Evolutionary conservation across 139 green algal genomes (phyloP).

Genomic region (Protoeuglena noctilucae): DNA sequence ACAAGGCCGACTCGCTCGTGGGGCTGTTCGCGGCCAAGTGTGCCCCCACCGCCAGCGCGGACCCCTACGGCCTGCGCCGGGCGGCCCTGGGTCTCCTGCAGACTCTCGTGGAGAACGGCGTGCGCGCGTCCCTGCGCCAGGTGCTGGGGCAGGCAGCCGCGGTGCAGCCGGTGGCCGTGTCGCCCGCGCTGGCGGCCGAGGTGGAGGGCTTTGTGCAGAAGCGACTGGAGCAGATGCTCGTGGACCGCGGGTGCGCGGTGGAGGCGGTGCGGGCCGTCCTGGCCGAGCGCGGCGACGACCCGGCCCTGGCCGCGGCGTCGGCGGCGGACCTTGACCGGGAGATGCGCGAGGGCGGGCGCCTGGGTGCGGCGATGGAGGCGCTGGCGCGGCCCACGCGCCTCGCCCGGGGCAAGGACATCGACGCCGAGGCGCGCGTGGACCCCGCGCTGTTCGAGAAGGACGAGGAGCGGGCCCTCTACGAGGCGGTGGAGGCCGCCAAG

Average conservation of each 20-base stretch:
- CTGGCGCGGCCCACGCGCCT: constrained; percentile 70
- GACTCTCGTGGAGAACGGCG: constrained; percentile 50
- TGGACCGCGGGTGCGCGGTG: constrained; percentile 42
- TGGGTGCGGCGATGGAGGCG: constrained; percentile 21
- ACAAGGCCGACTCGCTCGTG: constrained; percentile 81
- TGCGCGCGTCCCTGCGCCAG: constrained; percentile 37
- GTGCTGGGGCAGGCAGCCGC: constrained; percentile 37
- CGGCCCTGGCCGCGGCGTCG: constrained; percentile 43
- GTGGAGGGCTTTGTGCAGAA: constrained; percentile 47
- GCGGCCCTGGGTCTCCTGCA: constrained; percentile 61
- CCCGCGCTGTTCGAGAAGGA: constrained; percentile 44
- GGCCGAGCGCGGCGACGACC: constrained; percentile 51
- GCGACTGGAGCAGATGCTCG: constrained; percentile 83
- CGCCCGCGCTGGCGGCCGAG: constrained; percentile 16
- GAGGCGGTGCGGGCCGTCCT: constrained; percentile 73
- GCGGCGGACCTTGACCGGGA: constrained; percentile 42
- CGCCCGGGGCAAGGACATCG: constrained; percentile 64
- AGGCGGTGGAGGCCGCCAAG: constrained; percentile 21
- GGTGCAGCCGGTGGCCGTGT: constrained; percentile 59
- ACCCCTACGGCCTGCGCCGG: constrained; percentile 87
- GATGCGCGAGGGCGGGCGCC: neutral
- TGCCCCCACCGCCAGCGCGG: constrained; percentile 62
- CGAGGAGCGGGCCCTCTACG: constrained; percentile 53
- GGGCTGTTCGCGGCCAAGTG: constrained; percentile 76
- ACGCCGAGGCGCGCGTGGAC: constrained; percentile 23